Base-by-base conservation (phyloP, 2,329 filamentous ascomycete species). In the Paecilomyces dactylethromorphus region DNA sequence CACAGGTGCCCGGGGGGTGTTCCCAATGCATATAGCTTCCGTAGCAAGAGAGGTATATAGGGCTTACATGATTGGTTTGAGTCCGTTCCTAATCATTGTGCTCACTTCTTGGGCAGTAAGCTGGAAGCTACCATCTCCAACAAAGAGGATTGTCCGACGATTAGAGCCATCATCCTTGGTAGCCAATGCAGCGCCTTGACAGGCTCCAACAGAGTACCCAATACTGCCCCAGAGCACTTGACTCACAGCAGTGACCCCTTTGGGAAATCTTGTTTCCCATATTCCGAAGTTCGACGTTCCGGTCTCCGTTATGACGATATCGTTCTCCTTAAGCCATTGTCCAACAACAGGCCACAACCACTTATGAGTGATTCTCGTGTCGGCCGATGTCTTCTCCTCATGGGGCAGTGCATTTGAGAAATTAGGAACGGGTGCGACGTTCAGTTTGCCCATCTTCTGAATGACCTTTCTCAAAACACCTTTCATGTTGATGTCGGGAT, bases 401-500 rank as follows among this genome's bases (percentile, higher is more conserved):
- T 65, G 64, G 52, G 69, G 65, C 15, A 82, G 74, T 51, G 81
- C 76, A 62, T 87, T 86, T 60, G 76, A 71, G 11, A 84, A 80
- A n/a, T 74, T 74, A 1, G 85, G 82, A 3, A 81, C 79, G 2
- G 81, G 74, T 51, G 81, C 73, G 31, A 82, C 77, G 54, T 82
- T 83, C 55, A 93, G 80, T 64, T 84, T 80, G 31, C 75, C 75
- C 21, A 85, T 67, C 49, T 81, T 79, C 11, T 85, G 75, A 31
- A 87, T 82, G 22, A 96, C 73, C 70, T 90, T 90, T 60, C 81
- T 82, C 33, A 97, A 80, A 18, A 96, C 89, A 55, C 88, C 87
- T 60, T 86, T 86, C 87, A 94, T 92, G 60, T 85, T 82, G 8
- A 94, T 82, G 53, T 87, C 86, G 0, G 89, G 88, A 70, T 93